Evolutionary conservation across 176 grass and related monocot genomes (phyloP).

Genomic region (Elymus sibiricus): DNA sequence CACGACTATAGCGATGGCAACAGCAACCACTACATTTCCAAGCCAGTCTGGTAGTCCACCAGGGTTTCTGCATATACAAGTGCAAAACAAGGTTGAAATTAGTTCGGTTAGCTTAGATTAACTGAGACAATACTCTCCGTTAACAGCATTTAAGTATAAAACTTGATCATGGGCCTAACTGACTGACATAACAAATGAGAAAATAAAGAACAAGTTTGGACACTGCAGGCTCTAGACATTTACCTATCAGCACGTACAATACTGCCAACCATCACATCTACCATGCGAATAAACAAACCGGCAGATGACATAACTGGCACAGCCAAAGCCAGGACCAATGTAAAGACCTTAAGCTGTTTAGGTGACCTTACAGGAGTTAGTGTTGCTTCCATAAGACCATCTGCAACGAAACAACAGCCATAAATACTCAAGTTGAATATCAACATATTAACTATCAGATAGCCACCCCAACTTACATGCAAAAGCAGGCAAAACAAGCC

Average conservation of each 20-base stretch:
- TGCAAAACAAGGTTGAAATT: conserved; percentile 29
- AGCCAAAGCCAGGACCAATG: conserved; percentile 70
- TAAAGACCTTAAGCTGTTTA: conserved; percentile 85
- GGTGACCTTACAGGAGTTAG: conserved; percentile 66
- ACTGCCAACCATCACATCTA: conserved; percentile 69
- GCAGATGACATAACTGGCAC: conserved; percentile 64
- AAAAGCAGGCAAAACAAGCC: conserved; percentile 92
- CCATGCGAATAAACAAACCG: conserved; percentile 66
- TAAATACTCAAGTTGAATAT: conserved; percentile 17
- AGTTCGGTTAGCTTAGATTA: conserved; percentile 18
- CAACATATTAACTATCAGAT: neutral
- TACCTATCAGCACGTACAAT: conserved; percentile 85
- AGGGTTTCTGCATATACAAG: conserved; percentile 64
- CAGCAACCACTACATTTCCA: conserved; percentile 68
- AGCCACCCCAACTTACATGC: conserved; percentile 72
- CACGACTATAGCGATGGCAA: conserved; percentile 57
- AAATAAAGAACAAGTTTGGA: conserved; percentile 13
- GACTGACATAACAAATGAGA: neutral
- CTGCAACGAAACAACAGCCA: conserved; percentile 42
- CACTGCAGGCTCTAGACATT: neutral
- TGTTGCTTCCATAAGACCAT: conserved; percentile 98
- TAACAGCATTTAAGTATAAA: conserved; percentile 5
- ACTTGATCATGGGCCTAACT: neutral
- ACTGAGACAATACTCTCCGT: neutral
- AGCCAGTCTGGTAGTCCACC: conserved; percentile 82